Evolutionary conservation across 2,329 filamentous ascomycete species (phyloP).

Genomic region (Monosporascus sp.): DNA sequence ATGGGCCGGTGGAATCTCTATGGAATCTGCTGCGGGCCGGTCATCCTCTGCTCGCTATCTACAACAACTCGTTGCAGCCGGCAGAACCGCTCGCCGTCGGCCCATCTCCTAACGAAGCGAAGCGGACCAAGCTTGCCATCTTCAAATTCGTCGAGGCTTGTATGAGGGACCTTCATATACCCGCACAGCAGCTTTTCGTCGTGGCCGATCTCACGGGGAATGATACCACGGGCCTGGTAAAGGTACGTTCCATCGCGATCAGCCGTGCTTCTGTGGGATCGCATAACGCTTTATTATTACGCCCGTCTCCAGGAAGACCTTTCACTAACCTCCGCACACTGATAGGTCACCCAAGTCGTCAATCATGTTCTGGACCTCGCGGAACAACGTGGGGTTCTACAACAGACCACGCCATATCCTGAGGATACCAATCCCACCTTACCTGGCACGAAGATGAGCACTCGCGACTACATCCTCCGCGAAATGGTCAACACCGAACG

Average conservation of each 20-base stretch:
- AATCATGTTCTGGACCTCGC: conserved; percentile 87
- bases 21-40: conserved; percentile 85
- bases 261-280: not conserved
- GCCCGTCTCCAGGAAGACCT: conserved; percentile 6
- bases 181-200: conserved; percentile 80
- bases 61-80: conserved; percentile 83
- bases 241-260: conserved; percentile 48
- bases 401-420: conserved; percentile 52
- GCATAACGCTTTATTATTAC: conserved; percentile 1
- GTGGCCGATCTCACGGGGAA: conserved; percentile 87
- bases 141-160: conserved; percentile 93
- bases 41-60: conserved; percentile 79
- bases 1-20: conserved; percentile 81
- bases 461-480: conserved; percentile 80
- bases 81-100: conserved; percentile 63
- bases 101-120: conserved; percentile 58
- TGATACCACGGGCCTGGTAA: conserved; percentile 95
- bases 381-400: conserved; percentile 69
- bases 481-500: conserved; percentile 93
- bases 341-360: conserved; percentile 79
- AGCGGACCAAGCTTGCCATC: conserved; percentile 78
- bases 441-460: conserved; percentile 64
- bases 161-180: conserved; percentile 73
- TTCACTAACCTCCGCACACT: not conserved
- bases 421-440: conserved; percentile 45